A percentile compares a stretch with the other conserved stretches of the same genome.
Evolutionary conservation across 1,139 yeast species (phyloP).

Genomic region (Pneumocystis murina): DNA sequence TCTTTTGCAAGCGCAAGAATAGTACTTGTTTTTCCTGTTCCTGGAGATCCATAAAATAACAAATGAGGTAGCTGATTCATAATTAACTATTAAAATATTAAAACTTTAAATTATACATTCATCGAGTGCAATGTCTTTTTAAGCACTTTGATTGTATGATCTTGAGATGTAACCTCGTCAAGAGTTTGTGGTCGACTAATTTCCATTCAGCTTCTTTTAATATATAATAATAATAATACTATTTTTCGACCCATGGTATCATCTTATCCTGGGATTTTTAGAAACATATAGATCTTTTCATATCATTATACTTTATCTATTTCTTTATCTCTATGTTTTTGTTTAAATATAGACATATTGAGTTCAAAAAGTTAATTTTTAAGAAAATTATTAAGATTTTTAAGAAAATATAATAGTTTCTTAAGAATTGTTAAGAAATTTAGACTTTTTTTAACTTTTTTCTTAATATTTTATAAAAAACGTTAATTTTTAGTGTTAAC

Average conservation of each 20-base stretch:
- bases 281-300: neutral
- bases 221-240: conserved; percentile 22
- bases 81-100: conserved; percentile 1
- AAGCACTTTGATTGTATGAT: conserved; percentile 73
- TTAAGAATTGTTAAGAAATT: too few species aligned
- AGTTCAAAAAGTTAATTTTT: too few species aligned
- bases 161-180: conserved; percentile 83
- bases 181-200: conserved; percentile 58
- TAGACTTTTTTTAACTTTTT: too few species aligned
- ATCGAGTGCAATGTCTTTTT: conserved; percentile 64
- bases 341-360: too few species aligned
- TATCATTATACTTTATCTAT: neutral
- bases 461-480: too few species aligned
- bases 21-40: conserved; percentile 92
- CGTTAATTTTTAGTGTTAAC: too few species aligned
- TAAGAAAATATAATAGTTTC: too few species aligned
- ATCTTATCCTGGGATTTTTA: neutral
- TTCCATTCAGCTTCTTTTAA: neutral
- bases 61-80: conserved; percentile 53
- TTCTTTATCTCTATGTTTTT: neutral
- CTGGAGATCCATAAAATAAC: conserved; percentile 95
- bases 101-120: conserved; percentile 30
- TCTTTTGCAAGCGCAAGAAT: conserved; percentile 77
- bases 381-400: too few species aligned
- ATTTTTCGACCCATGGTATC: conserved; percentile 67